Percentiles rank a stretch among this genome's conserved stretches.
These are phyloP conservation scores for Trichoderma atrobrunneum DNA, from an alignment of 2,329 filamentous ascomycete genomes.

Conservation along the genomic window DNA sequence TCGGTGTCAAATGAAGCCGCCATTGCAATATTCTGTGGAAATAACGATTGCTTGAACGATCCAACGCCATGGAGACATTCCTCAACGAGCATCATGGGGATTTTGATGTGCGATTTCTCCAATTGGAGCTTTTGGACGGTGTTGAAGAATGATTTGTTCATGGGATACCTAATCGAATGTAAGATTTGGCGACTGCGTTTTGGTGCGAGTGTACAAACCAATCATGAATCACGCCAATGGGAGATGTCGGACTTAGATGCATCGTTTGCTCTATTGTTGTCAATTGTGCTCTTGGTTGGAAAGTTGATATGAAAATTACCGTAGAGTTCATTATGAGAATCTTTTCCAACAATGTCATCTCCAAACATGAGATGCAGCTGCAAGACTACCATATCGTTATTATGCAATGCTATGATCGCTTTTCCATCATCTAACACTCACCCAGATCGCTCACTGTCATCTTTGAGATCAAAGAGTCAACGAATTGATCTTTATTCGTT, in stretches of 20 bases:
- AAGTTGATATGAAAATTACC: not conserved
- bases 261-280: constrained; percentile 6
- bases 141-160: constrained; percentile 17
- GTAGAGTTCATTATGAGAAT: constrained; percentile 16
- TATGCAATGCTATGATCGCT: not conserved
- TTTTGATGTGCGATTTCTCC: constrained; percentile 10
- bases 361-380: constrained; percentile 20
- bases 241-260: constrained; percentile 16
- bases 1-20: constrained; percentile 15
- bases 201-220: not conserved
- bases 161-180: constrained; percentile 6
- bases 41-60: constrained; percentile 16
- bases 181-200: not conserved
- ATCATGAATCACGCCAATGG: constrained; percentile 14
- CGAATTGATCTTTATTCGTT: not conserved
- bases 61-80: constrained; percentile 12
- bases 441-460: constrained; percentile 12
- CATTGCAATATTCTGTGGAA: constrained; percentile 18
- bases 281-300: not conserved
- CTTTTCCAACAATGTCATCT: constrained; percentile 15
- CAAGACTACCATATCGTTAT: not conserved
- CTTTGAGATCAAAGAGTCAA: constrained; percentile 13
- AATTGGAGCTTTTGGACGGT: constrained; percentile 11
- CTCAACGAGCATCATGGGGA: constrained; percentile 18
- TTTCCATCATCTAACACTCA: not conserved